These are phyloP conservation scores for Pichia kluyveri DNA, from an alignment of 805 yeast genomes.

Conservation along the genomic window DNA sequence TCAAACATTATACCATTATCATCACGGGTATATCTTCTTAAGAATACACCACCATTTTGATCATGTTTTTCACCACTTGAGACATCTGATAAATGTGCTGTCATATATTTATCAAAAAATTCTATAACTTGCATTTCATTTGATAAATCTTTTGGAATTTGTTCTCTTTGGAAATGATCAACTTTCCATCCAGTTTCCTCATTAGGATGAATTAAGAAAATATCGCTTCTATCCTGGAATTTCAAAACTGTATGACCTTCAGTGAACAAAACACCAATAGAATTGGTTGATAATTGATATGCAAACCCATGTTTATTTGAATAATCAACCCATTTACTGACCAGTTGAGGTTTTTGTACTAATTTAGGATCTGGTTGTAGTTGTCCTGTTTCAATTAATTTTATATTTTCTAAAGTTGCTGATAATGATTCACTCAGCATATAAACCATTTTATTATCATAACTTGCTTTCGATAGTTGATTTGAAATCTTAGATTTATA, in stretches of 20 bases:
- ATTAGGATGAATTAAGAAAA: slow-evolving; percentile 52
- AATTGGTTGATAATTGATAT: slow-evolving; percentile 82
- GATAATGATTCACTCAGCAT: slow-evolving; percentile 21
- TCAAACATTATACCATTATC: slow-evolving; percentile 84
- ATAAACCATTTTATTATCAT: slow-evolving; percentile 21
- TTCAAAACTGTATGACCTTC: slow-evolving; percentile 77
- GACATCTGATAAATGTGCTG: slow-evolving; percentile 75
- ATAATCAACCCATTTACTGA: slow-evolving; percentile 97
- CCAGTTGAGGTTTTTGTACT: slow-evolving; percentile 50
- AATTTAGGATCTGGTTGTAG: slow-evolving; percentile 7
- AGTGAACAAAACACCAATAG: slow-evolving; percentile 83
- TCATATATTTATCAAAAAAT: slow-evolving; percentile 88
- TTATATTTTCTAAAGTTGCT: slow-evolving; percentile 20
- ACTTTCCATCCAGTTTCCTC: slow-evolving; percentile 45
- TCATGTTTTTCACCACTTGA: slow-evolving; percentile 46
- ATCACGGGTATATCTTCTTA: slow-evolving; percentile 76
- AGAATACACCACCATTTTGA: slow-evolving; percentile 36
- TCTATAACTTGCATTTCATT: slow-evolving; percentile 80
- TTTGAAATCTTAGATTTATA: slow-evolving; percentile 20
- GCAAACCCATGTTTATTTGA: slow-evolving; percentile 93
- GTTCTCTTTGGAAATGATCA: slow-evolving; percentile 33
- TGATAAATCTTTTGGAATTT: slow-evolving; percentile 39
- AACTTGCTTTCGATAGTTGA: slow-evolving; percentile 22
- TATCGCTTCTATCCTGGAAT: slow-evolving; percentile 51
- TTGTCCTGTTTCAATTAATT: slow-evolving; percentile 19